phyloP scores from a whole-genome alignment of 75 land plant species.

The Pinus tabuliformis region DNA sequence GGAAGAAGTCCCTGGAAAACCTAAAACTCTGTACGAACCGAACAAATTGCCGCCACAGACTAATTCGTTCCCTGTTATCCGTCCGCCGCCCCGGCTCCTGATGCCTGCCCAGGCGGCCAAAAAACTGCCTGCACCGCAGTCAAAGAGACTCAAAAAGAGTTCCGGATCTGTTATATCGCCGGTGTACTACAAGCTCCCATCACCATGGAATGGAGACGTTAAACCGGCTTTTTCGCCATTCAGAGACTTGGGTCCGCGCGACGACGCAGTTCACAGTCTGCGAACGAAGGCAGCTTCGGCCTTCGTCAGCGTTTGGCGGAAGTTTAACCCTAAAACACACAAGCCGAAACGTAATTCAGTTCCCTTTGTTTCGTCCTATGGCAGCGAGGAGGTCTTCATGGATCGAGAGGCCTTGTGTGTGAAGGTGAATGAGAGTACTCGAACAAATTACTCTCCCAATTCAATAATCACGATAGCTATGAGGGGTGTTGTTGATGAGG shows the following conservation, averaged over 20 bases:
- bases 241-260: background rate
- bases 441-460: no score
- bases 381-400: no score
- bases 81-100: background rate
- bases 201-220: no score
- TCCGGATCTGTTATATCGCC: background rate
- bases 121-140: no score
- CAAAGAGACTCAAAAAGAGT: background rate
- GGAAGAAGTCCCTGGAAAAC: conserved; percentile 16
- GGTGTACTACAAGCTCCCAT: background rate
- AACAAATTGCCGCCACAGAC: background rate
- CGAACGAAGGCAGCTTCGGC: background rate
- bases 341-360: no score
- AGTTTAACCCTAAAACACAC: no score
- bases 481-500: no score
- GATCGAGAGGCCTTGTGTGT: no score
- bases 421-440: no score
- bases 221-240: background rate
- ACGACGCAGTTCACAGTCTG: background rate
- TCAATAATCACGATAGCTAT: no score
- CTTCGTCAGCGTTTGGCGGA: background rate
- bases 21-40: background rate
- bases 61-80: background rate
- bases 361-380: no score
- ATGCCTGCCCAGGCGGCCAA: no score